Percentiles rank a stretch among this genome's conserved stretches.
Conservation (phyloP, 2,329 filamentous ascomycete genomes). For the Sporothrix schenckii region DNA sequence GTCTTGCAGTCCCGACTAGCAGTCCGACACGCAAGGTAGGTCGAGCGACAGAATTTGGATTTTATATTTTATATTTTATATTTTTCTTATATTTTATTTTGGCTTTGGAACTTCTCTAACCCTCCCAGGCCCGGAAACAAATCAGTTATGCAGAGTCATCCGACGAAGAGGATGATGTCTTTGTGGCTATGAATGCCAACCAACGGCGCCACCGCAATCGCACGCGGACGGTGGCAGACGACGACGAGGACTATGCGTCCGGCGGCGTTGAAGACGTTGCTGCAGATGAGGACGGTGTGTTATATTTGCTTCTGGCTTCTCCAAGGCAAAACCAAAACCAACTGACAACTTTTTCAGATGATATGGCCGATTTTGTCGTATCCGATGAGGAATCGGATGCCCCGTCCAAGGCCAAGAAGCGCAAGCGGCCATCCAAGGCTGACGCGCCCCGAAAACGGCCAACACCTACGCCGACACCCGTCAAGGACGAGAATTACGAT, state of each 20-base stretch:
- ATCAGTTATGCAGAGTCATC: slow-evolving; percentile 83
- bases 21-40: slow-evolving; percentile 80
- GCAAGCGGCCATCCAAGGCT: slow-evolving; percentile 67
- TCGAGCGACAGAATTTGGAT: background rate
- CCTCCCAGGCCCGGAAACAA: slow-evolving; percentile 53
- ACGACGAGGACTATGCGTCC: slow-evolving; percentile 72
- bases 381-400: slow-evolving; percentile 79
- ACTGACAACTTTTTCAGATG: slow-evolving; percentile 48
- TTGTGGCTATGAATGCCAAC: slow-evolving; percentile 51
- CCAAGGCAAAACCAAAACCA: too few relatives aligned
- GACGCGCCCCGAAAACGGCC: slow-evolving; percentile 64
- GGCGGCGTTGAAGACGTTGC: slow-evolving; percentile 62
- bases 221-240: slow-evolving; percentile 63
- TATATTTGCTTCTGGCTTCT: background rate
- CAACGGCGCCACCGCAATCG: slow-evolving; percentile 48
- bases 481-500: slow-evolving; percentile 44
- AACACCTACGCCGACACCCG: slow-evolving; percentile 52
- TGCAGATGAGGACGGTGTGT: slow-evolving; percentile 64
- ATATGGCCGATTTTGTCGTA: slow-evolving; percentile 85
- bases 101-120: background rate
- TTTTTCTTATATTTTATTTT: background rate
- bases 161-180: slow-evolving; percentile 74
- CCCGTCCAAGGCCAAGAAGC: slow-evolving; percentile 65
- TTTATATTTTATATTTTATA: too few relatives aligned
- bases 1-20: slow-evolving; percentile 53